Base-by-base conservation (phyloP, 1,284 basidiomycete species). In the Grifola frondosa region DNA sequence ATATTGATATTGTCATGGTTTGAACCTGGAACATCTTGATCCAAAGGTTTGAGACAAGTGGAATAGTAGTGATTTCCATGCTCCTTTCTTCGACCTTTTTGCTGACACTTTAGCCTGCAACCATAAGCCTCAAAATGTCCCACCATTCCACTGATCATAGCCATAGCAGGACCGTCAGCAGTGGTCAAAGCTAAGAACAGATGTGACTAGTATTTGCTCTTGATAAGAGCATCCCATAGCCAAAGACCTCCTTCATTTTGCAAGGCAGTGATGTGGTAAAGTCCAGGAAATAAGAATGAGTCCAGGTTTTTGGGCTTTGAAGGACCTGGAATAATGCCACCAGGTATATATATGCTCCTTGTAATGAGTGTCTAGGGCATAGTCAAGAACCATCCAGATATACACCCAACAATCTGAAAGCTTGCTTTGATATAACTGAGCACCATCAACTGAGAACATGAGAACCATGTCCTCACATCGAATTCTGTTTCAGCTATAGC, bases 41-140 rank as follows among this genome's bases (percentile, higher is more conserved):
- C 7, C 30, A 15, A 13, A 33, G 41, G 38, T 42, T 35, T 15
- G 28, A 21, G 5, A 36, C 37, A 13, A 29, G 30, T 15, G 26
- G 31, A 40, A 12, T 35, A 71, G 46, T 73, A 71, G 16, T 63
- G 58, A 2, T 40, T 22, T 11, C 21, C 49, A 0, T 47, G 37
- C 1, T 49, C 50, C 46, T 69, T 69, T 15, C 57, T 62, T 0
- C 63, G 52, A 8, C 69, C 68, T 34, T 42, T 52, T 20, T 63
- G 49, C 4, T 39, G 21, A 51, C 69, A 72, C 25, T 55, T 54
- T 0, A 65, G 19, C 0, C 59, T 56, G 46, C 71, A 73, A 2
- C 61, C 65, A 34, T 55, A 37, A 8, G 37, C 40, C 1, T 68
- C 69, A 37, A 48, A 50, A 43, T 69, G 67, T 1, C 66, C 64